These are phyloP conservation scores for Bondarzewia mesenterica DNA, from an alignment of 1,284 basidiomycete genomes.

Conservation along the genomic window DNA sequence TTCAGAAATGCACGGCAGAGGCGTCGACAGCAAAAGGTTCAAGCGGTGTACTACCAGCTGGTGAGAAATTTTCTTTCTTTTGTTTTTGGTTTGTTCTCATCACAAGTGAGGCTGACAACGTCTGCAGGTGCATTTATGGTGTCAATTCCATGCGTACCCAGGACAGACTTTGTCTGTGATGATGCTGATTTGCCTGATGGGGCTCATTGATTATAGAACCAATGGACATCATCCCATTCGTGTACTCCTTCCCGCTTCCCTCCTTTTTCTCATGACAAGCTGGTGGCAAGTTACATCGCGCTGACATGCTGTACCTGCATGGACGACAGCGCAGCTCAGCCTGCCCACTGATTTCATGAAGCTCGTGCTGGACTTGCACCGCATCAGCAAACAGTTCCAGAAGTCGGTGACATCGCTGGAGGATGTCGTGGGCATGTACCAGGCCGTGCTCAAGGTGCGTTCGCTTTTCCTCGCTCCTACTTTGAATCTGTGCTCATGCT, in stretches of 20 bases:
- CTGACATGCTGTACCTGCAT: conserved; percentile 24
- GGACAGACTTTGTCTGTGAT: neutral
- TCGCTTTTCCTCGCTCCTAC: too few relatives aligned
- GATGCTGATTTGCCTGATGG: neutral
- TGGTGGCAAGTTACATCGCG: too few relatives aligned
- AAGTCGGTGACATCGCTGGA: too few relatives aligned
- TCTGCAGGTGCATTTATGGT: conserved; percentile 68
- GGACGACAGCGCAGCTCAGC: too few relatives aligned
- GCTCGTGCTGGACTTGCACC: too few relatives aligned
- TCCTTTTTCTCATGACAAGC: too few relatives aligned
- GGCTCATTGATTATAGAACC: conserved; percentile 38
- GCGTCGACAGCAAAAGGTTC: conserved; percentile 42
- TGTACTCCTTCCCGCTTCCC: too few relatives aligned
- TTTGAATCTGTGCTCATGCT: too few relatives aligned
- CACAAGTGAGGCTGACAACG: conserved; percentile 3
- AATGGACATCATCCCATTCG: conserved; percentile 43
- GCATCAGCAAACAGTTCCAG: too few relatives aligned
- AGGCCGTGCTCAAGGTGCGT: too few relatives aligned
- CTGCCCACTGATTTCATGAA: conserved; percentile 83
- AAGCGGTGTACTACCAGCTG: conserved; percentile 64
- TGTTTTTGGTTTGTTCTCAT: neutral
- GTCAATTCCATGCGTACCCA: conserved; percentile 57
- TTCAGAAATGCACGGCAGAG: conserved; percentile 39
- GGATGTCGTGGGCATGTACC: too few relatives aligned
- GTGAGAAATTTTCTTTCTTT: conserved; percentile 20